Conservation (phyloP, 345 rosid species). For the Noccaea bulbosa region DNA sequence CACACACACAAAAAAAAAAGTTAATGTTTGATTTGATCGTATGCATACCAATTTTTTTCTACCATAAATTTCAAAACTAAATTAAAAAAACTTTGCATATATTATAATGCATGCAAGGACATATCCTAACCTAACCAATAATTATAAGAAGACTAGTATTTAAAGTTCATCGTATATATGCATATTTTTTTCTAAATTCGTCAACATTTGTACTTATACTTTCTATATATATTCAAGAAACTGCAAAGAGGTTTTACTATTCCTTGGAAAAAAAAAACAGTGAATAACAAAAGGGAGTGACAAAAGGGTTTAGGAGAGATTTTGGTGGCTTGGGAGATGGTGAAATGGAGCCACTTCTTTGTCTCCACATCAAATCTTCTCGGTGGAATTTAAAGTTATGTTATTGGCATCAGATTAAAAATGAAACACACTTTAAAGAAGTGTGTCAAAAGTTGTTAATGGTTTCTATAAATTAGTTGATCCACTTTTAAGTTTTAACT, state of each 20-base stretch:
- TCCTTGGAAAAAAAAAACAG: not conserved
- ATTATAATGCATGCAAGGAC: not conserved
- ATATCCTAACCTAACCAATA: not conserved
- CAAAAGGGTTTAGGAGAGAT: slow-evolving; percentile 49
- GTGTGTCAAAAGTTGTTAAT: slow-evolving; percentile 37
- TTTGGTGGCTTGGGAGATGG: slow-evolving; percentile 57
- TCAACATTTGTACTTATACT: too few species aligned
- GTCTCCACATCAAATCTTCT: slow-evolving; percentile 43
- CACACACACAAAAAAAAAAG: too few species aligned
- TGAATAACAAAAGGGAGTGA: slow-evolving; percentile 30
- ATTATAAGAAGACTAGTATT: not conserved
- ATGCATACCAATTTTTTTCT: not conserved
- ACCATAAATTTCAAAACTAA: not conserved
- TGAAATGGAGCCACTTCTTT: slow-evolving; percentile 47
- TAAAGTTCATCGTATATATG: not conserved
- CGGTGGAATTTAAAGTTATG: slow-evolving; percentile 42
- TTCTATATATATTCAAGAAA: not conserved
- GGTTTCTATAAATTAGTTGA: slow-evolving; percentile 44
- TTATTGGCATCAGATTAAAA: slow-evolving; percentile 22
- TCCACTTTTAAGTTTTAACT: slow-evolving; percentile 33
- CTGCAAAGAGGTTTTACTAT: slow-evolving; percentile 5
- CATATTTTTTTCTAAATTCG: not conserved
- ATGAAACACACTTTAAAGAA: slow-evolving; percentile 35
- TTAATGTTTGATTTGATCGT: not conserved
- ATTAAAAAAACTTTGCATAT: not conserved